Conservation (phyloP, 2,329 filamentous ascomycete species). For the Botrytis paeoniae region DNA sequence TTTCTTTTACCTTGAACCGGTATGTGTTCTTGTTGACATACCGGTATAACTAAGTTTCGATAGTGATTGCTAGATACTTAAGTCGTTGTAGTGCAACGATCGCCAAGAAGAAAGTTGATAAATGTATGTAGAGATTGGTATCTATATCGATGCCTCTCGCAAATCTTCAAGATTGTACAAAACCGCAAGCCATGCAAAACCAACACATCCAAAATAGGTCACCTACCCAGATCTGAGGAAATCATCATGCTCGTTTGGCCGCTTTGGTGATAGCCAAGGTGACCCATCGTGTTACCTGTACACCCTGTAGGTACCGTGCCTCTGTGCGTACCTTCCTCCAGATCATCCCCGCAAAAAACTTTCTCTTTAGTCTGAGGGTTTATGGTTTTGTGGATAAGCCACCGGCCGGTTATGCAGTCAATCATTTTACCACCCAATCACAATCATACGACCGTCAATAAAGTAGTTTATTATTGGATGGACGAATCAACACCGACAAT, state of each 20-base stretch:
- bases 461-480: neutral
- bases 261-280: neutral
- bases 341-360: slow-evolving; percentile 3
- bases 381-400: neutral
- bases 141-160: neutral
- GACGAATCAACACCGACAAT: neutral
- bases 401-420: neutral
- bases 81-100: neutral
- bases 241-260: neutral
- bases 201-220: neutral
- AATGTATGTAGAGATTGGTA: neutral
- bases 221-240: neutral
- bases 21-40: neutral
- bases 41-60: neutral
- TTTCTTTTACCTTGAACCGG: neutral
- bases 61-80: neutral
- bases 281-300: neutral
- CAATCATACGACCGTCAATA: neutral
- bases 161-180: no score
- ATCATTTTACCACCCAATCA: neutral
- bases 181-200: neutral
- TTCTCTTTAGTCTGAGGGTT: neutral
- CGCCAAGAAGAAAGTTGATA: neutral
- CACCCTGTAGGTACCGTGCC: slow-evolving; percentile 10
- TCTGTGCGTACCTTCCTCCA: neutral